Conservation (phyloP, 805 yeast species). For the Ogataea haglerorum region DNA sequence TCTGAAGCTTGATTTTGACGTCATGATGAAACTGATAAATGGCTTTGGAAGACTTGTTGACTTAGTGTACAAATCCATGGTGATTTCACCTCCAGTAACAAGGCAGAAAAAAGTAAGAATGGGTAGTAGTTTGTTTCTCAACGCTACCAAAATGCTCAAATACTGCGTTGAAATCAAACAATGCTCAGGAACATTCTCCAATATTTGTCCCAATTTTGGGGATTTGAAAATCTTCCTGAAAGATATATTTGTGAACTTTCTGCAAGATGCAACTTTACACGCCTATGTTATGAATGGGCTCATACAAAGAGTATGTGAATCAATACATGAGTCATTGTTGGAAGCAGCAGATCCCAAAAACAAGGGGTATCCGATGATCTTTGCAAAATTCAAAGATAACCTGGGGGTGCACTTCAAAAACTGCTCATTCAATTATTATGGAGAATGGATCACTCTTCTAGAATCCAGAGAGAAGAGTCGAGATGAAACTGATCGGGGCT, state of each 20-base stretch:
- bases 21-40: slow-evolving; percentile 27
- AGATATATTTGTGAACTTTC: slow-evolving; percentile 17
- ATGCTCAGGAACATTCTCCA: slow-evolving; percentile 12
- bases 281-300: slow-evolving; percentile 13
- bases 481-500: background rate
- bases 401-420: slow-evolving; percentile 47
- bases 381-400: slow-evolving; percentile 36
- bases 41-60: slow-evolving; percentile 1
- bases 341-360: slow-evolving; percentile 34
- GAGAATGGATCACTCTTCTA: slow-evolving; percentile 52
- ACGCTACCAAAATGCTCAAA: slow-evolving; percentile 14
- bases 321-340: slow-evolving; percentile 30
- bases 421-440: slow-evolving; percentile 51
- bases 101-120: slow-evolving; percentile 20
- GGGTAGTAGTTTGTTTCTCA: slow-evolving; percentile 26
- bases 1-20: slow-evolving; percentile 26
- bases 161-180: slow-evolving; percentile 15
- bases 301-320: slow-evolving; percentile 7
- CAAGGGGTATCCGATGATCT: slow-evolving; percentile 37
- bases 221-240: slow-evolving; percentile 21
- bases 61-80: background rate
- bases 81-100: background rate
- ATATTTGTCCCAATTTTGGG: slow-evolving; percentile 34
- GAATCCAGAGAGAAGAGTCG: slow-evolving; percentile 20
- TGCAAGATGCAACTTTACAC: slow-evolving; percentile 15